Conservation (phyloP, 805 yeast genomes). For the Lachancea fermentati region DNA sequence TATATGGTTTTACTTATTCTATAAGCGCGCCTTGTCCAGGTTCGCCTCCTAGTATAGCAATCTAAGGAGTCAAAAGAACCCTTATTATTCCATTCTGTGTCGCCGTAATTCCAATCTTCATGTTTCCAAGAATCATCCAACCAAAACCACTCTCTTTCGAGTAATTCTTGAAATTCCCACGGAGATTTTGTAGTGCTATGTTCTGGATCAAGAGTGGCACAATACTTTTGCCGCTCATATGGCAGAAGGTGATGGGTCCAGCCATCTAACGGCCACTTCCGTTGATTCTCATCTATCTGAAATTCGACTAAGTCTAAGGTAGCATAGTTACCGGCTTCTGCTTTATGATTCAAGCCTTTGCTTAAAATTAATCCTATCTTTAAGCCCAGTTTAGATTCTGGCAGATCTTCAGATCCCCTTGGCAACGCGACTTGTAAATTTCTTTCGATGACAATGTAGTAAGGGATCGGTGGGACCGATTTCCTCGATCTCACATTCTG, state of each 20-base stretch:
- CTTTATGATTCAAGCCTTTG: slow-evolving; percentile 8
- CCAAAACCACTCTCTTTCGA: slow-evolving; percentile 23
- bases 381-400: slow-evolving; percentile 10
- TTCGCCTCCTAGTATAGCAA: slow-evolving; percentile 25
- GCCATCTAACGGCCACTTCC: slow-evolving; percentile 26
- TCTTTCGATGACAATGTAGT: neutral
- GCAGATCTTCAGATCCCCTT: slow-evolving; percentile 10
- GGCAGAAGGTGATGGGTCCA: slow-evolving; percentile 23
- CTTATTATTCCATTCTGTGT: slow-evolving; percentile 22
- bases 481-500: neutral
- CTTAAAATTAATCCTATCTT: slow-evolving; percentile 13
- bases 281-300: slow-evolving; percentile 26
- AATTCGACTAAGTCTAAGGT: slow-evolving; percentile 18
- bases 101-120: slow-evolving; percentile 23
- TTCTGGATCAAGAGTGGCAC: slow-evolving; percentile 8
- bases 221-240: slow-evolving; percentile 21
- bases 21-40: slow-evolving; percentile 22
- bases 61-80: slow-evolving; percentile 24
- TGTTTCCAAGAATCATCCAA: slow-evolving; percentile 27
- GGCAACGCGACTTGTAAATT: slow-evolving; percentile 11
- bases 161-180: slow-evolving; percentile 17
- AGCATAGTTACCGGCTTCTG: neutral
- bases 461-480: neutral
- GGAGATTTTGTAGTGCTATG: slow-evolving; percentile 12
- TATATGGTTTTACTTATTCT: neutral